These are phyloP conservation scores for Cornus suecica DNA, from an alignment of 148 eudicot species.

Conservation along the genomic window DNA sequence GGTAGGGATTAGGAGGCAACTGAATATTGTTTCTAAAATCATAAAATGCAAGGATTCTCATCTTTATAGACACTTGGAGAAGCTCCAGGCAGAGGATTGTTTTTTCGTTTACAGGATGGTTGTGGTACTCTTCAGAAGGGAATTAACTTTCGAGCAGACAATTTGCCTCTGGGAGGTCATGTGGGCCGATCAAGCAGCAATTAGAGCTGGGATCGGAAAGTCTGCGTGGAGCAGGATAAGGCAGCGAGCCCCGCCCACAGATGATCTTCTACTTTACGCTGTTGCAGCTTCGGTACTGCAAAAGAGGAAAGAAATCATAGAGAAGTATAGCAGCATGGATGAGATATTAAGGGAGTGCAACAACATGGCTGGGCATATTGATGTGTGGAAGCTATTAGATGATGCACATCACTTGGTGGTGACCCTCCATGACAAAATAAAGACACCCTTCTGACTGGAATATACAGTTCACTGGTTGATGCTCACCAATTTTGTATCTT, in stretches of 20 bases:
- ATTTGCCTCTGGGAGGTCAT: slow-evolving; percentile 95
- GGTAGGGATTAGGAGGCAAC: slow-evolving; percentile 85
- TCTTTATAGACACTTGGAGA: slow-evolving; percentile 86
- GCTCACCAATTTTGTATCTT: not conserved
- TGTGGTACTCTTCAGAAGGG: slow-evolving; percentile 91
- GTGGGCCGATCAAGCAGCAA: slow-evolving; percentile 98
- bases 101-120: slow-evolving; percentile 98
- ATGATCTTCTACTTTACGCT: slow-evolving; percentile 81
- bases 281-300: slow-evolving; percentile 94
- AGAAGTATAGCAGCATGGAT: slow-evolving; percentile 91
- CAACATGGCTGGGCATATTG: slow-evolving; percentile 89
- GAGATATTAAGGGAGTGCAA: slow-evolving; percentile 94
- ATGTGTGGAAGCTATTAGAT: slow-evolving; percentile 93
- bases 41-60: slow-evolving; percentile 88
- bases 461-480: not conserved
- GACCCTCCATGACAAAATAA: slow-evolving; percentile 85
- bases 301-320: slow-evolving; percentile 85
- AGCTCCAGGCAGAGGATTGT: slow-evolving; percentile 94
- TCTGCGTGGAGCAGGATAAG: slow-evolving; percentile 92
- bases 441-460: slow-evolving; percentile 19
- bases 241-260: slow-evolving; percentile 93
- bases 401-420: slow-evolving; percentile 90
- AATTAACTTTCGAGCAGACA: slow-evolving; percentile 81
- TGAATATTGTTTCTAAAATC: slow-evolving; percentile 72
- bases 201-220: slow-evolving; percentile 82